These are phyloP conservation scores for Clausena lansium DNA, from an alignment of 345 rosid genomes.

Conservation along the genomic window DNA sequence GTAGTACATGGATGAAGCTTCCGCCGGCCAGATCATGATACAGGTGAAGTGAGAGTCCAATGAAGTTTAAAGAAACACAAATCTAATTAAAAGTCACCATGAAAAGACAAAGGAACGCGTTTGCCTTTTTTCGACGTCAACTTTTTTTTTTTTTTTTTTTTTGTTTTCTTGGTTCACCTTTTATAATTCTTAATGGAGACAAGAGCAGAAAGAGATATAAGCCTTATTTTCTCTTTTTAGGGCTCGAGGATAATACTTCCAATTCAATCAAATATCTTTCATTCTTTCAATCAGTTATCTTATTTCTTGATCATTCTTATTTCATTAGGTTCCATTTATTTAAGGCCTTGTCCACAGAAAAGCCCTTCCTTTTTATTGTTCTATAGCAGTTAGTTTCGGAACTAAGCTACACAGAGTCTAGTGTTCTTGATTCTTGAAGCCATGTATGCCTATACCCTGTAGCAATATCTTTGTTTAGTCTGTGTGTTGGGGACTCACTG, in stretches of 20 bases:
- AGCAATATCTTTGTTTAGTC: not conserved
- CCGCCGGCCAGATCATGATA: not conserved
- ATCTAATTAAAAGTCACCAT: not conserved
- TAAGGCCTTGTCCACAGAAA: not conserved
- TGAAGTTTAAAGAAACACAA: not conserved
- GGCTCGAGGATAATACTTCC: slow-evolving; percentile 32
- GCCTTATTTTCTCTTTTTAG: slow-evolving; percentile 15
- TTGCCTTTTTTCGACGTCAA: not conserved
- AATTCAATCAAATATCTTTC: not conserved
- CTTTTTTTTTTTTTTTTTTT: not conserved
- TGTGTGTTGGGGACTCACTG: not conserved
- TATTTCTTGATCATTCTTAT: not conserved
- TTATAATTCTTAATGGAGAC: not conserved
- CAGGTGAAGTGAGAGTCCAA: not conserved
- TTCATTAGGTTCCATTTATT: not conserved
- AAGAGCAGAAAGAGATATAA: not conserved
- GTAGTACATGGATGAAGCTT: slow-evolving; percentile 1
- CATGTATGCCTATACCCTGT: not conserved
- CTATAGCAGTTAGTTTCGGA: not conserved
- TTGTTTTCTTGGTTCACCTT: not conserved
- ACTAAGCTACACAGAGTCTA: not conserved
- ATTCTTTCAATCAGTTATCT: not conserved
- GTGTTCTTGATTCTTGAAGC: not conserved
- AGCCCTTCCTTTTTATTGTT: too few species aligned
- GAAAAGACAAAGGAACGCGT: slow-evolving; percentile 3